Percentiles rank a stretch among this genome's conserved stretches.
phyloP scores from a whole-genome alignment of 768 basidiomycete genomes.

The Termitomyces sp. region DNA sequence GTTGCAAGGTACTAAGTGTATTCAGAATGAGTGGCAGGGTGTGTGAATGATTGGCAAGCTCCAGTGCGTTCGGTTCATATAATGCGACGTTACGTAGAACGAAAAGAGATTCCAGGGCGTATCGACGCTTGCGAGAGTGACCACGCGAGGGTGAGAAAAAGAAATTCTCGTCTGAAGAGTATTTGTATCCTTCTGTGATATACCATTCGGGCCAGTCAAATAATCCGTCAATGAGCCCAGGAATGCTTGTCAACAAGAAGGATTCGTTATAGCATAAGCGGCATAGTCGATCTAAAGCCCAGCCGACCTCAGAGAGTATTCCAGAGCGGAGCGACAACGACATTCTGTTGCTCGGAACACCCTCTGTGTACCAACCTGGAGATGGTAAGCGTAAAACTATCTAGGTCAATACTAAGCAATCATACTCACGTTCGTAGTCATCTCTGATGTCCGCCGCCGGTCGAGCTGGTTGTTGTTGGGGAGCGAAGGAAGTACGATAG shows the following conservation, averaged over 20 bases:
- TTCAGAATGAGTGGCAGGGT: conserved; percentile 63
- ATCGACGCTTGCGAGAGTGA: conserved; percentile 50
- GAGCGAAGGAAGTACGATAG: conserved; percentile 22
- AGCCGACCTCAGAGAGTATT: conserved; percentile 76
- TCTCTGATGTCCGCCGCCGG: conserved; percentile 49
- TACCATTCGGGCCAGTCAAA: conserved; percentile 91
- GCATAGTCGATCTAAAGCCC: conserved; percentile 85
- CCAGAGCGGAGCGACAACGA: conserved; percentile 84
- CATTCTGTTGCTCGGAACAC: conserved; percentile 77
- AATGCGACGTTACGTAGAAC: conserved; percentile 83
- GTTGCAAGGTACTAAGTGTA: conserved; percentile 56
- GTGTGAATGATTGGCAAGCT: conserved; percentile 52
- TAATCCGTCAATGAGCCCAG: conserved; percentile 77
- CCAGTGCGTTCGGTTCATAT: conserved; percentile 58
- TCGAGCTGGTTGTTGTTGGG: conserved; percentile 17
- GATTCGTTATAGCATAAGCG: conserved; percentile 75
- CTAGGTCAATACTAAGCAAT: neutral
- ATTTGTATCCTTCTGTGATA: conserved; percentile 51
- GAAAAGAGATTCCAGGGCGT: conserved; percentile 82
- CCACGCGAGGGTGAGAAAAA: conserved; percentile 56
- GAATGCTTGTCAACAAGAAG: conserved; percentile 65
- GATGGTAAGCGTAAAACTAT: conserved; percentile 9
- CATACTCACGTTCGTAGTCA: conserved; percentile 67
- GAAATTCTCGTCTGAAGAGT: conserved; percentile 29
- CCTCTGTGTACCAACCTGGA: conserved; percentile 84